Evolutionary conservation across 768 basidiomycete species (phyloP).

Genomic region (Tricholoma sp.): DNA sequence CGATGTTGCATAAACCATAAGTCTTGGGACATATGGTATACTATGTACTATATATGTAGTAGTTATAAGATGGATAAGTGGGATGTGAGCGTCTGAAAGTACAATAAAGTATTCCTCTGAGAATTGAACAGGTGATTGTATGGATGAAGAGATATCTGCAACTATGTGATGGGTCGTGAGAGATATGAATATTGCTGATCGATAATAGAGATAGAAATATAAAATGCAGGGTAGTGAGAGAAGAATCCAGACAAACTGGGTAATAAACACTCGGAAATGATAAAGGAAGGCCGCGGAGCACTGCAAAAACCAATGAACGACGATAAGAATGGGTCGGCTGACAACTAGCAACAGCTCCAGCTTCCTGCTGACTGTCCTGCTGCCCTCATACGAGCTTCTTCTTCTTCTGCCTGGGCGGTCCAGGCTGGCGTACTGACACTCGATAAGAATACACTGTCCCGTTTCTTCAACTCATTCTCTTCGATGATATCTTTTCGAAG

Average conservation of each 20-base stretch:
- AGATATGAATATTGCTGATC: conserved; percentile 10
- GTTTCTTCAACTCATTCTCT: conserved; percentile 75
- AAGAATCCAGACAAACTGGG: conserved; percentile 7
- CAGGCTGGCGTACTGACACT: conserved; percentile 61
- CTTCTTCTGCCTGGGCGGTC: conserved; percentile 77
- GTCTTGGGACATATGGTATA: conserved; percentile 24
- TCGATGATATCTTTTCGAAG: conserved; percentile 74
- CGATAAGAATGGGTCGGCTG: conserved; percentile 1
- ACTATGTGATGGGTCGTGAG: conserved; percentile 12
- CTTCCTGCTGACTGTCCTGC: conserved; percentile 39
- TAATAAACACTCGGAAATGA: conserved; percentile 14
- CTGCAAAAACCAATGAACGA: conserved; percentile 1
- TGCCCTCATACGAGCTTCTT: conserved; percentile 60
- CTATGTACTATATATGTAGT: conserved; percentile 29
- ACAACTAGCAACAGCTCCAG: conserved; percentile 68
- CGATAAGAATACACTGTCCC: conserved; percentile 79
- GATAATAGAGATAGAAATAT: conserved; percentile 16
- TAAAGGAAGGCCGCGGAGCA: conserved; percentile 17
- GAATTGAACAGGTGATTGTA: conserved; percentile 7
- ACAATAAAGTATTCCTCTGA: conserved; percentile 21
- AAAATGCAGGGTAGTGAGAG: conserved; percentile 9
- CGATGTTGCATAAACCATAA: conserved; percentile 10
- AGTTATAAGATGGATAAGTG: conserved; percentile 41
- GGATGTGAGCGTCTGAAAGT: conserved; percentile 21
- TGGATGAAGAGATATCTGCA: conserved; percentile 3